Evolutionary conservation across 805 yeast species (phyloP), one percentile per base, ranked within the genome.

Genomic region (Saccharomyces paradoxus): DNA sequence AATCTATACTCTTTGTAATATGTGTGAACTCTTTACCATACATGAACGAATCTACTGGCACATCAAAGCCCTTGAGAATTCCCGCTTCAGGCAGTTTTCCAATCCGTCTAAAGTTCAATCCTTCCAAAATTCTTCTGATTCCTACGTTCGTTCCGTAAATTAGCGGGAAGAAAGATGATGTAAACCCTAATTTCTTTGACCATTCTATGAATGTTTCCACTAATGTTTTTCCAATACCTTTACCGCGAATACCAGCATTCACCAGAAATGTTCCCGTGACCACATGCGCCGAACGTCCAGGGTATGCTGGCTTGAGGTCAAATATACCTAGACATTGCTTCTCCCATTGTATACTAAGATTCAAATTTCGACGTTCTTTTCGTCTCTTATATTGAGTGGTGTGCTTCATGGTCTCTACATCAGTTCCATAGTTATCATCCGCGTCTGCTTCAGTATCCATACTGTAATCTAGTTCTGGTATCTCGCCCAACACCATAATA

Each of bases 211-310:
- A 89, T 62, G 95, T 86, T 63, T 89, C 96, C 17, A 87, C 84
- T 57, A 94, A 69, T 0, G 94, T 86, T 53, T 85, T 76, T 4
- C 98, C 99, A 28, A 94, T 88, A 4, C 97, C 96, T 67, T 87
- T 88, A 27, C 92, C 90, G 63, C 99, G 75, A 61, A 89, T 89
- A 59, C 96, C 96, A 3, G 96, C 94, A 69, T 92, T 90, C 2
- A 92, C 98, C 37, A 92, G 73, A 62, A 92, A 87, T 22, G 86
- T 85, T 1, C 89, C 96, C 0, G 96, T 87, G 62, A 96, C 90
- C n/a, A 94, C 85, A 66, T 92, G 97, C 0, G 96, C 83, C 21
- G 94, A 86, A 48, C 98, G 75, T 1, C 98, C 98, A 0, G 97
- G 96, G 66, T 85, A 92, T 63, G 89, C 87, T 2, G 97, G 94